These are phyloP conservation scores for Saitoella complicata DNA, from an alignment of 805 yeast genomes.

Conservation along the genomic window DNA sequence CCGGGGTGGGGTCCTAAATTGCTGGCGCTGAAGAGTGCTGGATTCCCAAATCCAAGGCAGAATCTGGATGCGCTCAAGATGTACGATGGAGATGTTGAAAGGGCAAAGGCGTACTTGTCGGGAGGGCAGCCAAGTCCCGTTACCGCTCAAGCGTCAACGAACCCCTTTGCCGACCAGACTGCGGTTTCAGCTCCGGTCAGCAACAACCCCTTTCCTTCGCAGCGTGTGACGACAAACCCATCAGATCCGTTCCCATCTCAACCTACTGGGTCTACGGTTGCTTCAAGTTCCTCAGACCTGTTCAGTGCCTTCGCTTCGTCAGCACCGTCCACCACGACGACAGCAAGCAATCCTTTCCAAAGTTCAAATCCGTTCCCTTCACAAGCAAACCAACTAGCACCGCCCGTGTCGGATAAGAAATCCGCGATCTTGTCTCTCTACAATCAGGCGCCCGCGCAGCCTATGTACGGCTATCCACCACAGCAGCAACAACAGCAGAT, in stretches of 20 bases:
- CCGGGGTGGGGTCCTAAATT: conserved; percentile 23
- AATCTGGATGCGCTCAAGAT: conserved; percentile 47
- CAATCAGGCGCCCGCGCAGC: conserved; percentile 1
- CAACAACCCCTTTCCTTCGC: conserved; percentile 4
- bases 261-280: conserved; percentile 4
- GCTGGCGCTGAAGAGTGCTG: conserved; percentile 34
- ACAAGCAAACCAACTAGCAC: too few relatives aligned
- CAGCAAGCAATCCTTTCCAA: too few relatives aligned
- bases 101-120: conserved; percentile 35
- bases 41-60: conserved; percentile 39
- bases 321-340: too few relatives aligned
- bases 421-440: neutral
- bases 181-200: conserved; percentile 2
- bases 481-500: conserved; percentile 1
- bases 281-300: neutral
- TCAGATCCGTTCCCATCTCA: conserved; percentile 2
- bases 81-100: conserved; percentile 41
- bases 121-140: conserved; percentile 6
- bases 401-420: conserved; percentile 1
- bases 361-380: too few relatives aligned
- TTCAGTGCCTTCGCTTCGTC: too few relatives aligned
- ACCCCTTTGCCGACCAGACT: neutral
- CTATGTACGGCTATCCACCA: neutral
- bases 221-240: neutral
- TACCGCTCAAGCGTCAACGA: conserved; percentile 9